Evolutionary conservation across 768 basidiomycete species (phyloP), one percentile per base, ranked within the genome.

Genomic region (Rhizopogon vesiculosus): DNA sequence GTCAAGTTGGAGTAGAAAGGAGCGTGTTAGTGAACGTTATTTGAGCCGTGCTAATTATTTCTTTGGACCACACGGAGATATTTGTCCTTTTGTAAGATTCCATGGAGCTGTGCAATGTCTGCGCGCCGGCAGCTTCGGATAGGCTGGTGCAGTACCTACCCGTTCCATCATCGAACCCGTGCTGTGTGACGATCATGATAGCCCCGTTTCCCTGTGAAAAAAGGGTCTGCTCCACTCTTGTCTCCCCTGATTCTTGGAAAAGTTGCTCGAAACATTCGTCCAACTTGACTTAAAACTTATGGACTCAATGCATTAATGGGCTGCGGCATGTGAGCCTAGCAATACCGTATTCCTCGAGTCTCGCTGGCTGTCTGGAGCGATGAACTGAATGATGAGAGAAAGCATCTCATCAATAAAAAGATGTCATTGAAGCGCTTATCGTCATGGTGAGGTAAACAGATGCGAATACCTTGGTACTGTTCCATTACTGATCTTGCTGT

Each of bases 271-370:
- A 10, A 19, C 18, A 12, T 25, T 19, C 19, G 4, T 33, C 28
- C 29, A 15, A 48, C 18, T 12, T n/a, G 35, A 13, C 5, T 13
- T 38, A 38, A 2, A 45, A 31, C 6, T n/a, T 45, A 16, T 18
- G 10, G 18, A 15, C 18, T 31, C 29, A 6, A 31, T 0, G n/a
- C n/a, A 31, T 13, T 12, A 5, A 10, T 12, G 0, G 19, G 42
- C 10, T 5, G 29, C 29, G 68, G 49, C 69, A 70, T 3, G 68
- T 68, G 5, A 70, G 62, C 42, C 51, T 63, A 3, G 69, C 68
- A 35, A 70, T 54, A 6, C 28, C 1, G 59, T 45, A 42, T 68
- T 66, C 33, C 54, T 59, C 25, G 56, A 59, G 40, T 59, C 59
- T 6, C 44, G 50, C 0, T 59, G 56, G 18, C 58, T 48, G 61